Evolutionary conservation across 305 asterid species (phyloP).

Genomic region (Solanum hybrid): DNA sequence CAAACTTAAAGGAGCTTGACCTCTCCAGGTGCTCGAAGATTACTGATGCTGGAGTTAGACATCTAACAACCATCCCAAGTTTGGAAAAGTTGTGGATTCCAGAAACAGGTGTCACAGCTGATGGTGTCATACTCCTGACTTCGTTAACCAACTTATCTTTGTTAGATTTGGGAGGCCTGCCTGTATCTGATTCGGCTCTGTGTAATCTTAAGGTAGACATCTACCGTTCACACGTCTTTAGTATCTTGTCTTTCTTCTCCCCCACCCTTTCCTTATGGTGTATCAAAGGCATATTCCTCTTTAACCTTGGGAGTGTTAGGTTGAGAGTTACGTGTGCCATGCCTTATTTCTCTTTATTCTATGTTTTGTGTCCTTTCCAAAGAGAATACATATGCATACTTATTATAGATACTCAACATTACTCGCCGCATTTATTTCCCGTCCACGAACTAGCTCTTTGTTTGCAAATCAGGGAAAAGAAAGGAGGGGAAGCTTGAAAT

Average conservation of each 20-base stretch:
- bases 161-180: conserved; percentile 87
- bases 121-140: conserved; percentile 54
- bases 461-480: not conserved
- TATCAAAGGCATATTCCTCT: not conserved
- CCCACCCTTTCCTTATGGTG: not conserved
- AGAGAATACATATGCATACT: not conserved
- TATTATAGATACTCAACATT: not conserved
- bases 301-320: not conserved
- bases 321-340: not conserved
- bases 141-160: conserved; percentile 43
- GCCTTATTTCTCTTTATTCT: not conserved
- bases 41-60: conserved; percentile 67
- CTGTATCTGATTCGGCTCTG: conserved; percentile 62
- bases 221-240: not conserved
- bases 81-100: conserved; percentile 74
- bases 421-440: not conserved
- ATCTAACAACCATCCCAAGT: conserved; percentile 52
- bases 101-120: conserved; percentile 69
- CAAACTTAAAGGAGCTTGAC: conserved; percentile 61
- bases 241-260: conserved; percentile 2
- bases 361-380: not conserved
- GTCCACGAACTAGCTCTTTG: not conserved
- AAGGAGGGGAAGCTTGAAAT: not conserved
- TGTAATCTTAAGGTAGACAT: conserved; percentile 60
- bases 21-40: conserved; percentile 78